A percentile compares a stretch with the other conserved stretches of the same genome.
These are phyloP conservation scores for Aspergillus sp. DNA, from an alignment of 2,329 filamentous ascomycete genomes.

Conservation along the genomic window DNA sequence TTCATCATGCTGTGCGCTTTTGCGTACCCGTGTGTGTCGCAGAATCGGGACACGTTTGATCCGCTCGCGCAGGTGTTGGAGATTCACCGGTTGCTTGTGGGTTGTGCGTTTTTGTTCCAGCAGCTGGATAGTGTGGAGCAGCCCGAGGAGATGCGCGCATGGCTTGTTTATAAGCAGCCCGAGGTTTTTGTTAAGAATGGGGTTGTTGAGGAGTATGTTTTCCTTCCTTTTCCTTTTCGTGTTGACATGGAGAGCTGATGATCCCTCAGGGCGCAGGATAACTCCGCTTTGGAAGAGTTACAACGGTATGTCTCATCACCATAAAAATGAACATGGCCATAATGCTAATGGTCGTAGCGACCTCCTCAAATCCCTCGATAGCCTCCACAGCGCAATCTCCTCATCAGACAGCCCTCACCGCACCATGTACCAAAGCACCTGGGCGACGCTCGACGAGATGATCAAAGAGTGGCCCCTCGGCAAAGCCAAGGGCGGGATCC, in stretches of 20 bases:
- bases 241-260: neutral
- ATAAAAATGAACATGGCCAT: neutral
- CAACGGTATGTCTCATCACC: slow-evolving; percentile 17
- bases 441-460: slow-evolving; percentile 32
- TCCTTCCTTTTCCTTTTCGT: neutral
- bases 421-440: slow-evolving; percentile 29
- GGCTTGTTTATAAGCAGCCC: slow-evolving; percentile 29
- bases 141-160: slow-evolving; percentile 31
- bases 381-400: slow-evolving; percentile 27
- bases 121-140: slow-evolving; percentile 29
- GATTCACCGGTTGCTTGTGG: slow-evolving; percentile 35
- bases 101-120: slow-evolving; percentile 35
- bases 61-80: slow-evolving; percentile 34
- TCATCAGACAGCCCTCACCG: slow-evolving; percentile 18
- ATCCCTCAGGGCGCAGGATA: slow-evolving; percentile 1
- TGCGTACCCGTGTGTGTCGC: slow-evolving; percentile 35
- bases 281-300: slow-evolving; percentile 20
- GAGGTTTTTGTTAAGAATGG: slow-evolving; percentile 17
- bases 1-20: slow-evolving; percentile 45
- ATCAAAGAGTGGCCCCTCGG: slow-evolving; percentile 36
- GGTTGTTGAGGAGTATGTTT: slow-evolving; percentile 15
- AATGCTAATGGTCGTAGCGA: slow-evolving; percentile 26
- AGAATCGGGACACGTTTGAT: slow-evolving; percentile 29
- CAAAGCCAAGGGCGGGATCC: slow-evolving; percentile 33
- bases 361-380: slow-evolving; percentile 29